Conservation (phyloP, 352 stramenopile genomes). For the Phytophthora capsici region DNA sequence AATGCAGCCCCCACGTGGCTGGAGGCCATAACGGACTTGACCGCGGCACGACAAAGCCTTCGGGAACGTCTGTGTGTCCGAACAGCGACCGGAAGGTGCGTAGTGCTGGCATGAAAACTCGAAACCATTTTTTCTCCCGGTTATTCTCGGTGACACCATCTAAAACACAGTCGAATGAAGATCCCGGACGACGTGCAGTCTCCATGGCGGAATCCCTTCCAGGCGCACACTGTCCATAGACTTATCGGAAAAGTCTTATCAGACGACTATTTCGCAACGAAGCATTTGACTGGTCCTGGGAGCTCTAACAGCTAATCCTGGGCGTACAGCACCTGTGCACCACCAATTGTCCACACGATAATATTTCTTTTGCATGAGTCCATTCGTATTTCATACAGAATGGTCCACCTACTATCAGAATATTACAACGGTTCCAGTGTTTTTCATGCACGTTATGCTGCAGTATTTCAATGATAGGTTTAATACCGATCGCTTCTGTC, state of each 20-base stretch:
- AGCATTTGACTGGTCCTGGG: slow-evolving; percentile 27
- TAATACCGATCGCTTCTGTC: slow-evolving; percentile 20
- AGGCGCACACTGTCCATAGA: slow-evolving; percentile 12
- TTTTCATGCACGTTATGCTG: too few relatives aligned
- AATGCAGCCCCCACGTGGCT: slow-evolving; percentile 25
- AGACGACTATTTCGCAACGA: not conserved
- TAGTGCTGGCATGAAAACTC: slow-evolving; percentile 33
- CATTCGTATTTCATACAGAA: too few relatives aligned
- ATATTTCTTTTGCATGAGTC: too few relatives aligned
- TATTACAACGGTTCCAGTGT: too few relatives aligned
- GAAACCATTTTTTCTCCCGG: slow-evolving; percentile 25
- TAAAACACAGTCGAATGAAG: slow-evolving; percentile 31
- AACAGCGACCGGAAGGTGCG: slow-evolving; percentile 31
- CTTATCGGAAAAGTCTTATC: not conserved
- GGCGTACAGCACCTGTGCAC: too few relatives aligned
- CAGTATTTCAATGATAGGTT: slow-evolving; percentile 46
- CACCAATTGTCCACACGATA: too few relatives aligned
- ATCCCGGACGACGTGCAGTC: slow-evolving; percentile 4
- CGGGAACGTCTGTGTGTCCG: slow-evolving; percentile 22
- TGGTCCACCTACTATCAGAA: too few relatives aligned
- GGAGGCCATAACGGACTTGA: slow-evolving; percentile 22
- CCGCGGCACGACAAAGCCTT: slow-evolving; percentile 31
- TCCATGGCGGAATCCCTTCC: slow-evolving; percentile 15
- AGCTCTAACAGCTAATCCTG: too few relatives aligned
- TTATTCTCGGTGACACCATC: slow-evolving; percentile 9